phyloP scores from a whole-genome alignment of 2,329 filamentous ascomycete species.

The Hortaea werneckii region DNA sequence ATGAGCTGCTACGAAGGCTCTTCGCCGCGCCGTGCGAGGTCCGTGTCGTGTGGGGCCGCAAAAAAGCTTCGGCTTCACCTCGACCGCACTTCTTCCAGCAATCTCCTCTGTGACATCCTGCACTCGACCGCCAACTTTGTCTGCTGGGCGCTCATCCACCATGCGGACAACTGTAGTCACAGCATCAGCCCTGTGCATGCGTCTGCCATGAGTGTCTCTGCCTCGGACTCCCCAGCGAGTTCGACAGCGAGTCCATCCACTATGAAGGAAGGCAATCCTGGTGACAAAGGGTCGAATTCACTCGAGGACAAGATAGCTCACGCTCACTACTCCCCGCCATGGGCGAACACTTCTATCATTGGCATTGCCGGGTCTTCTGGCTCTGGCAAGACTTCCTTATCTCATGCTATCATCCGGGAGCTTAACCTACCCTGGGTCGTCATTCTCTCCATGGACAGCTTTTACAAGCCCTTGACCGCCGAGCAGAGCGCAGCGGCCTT shows the following conservation, averaged over 20 bases:
- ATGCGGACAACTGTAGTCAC: conserved; percentile 21
- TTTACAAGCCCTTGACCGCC: conserved; percentile 79
- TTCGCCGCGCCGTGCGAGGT: too few species aligned
- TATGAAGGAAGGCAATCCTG: too few species aligned
- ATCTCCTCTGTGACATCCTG: too few species aligned
- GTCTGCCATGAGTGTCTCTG: conserved; percentile 19
- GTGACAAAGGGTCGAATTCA: too few species aligned
- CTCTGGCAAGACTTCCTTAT: conserved; percentile 88
- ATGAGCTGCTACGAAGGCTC: too few species aligned
- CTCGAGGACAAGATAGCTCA: conserved; percentile 11
- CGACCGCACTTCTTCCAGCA: too few species aligned
- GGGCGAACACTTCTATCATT: conserved; percentile 94
- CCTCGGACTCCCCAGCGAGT: conserved; percentile 10
- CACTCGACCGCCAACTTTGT: too few species aligned
- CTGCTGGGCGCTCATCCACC: too few species aligned
- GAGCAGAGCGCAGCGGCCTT: conserved; percentile 76
- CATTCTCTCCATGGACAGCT: conserved; percentile 96
- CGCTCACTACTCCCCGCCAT: conserved; percentile 83
- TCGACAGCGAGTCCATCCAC: conserved; percentile 17
- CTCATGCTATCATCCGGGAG: conserved; percentile 79
- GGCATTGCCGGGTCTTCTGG: conserved; percentile 92
- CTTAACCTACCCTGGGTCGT: conserved; percentile 96
- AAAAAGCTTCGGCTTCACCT: too few species aligned
- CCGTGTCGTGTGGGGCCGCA: too few species aligned
- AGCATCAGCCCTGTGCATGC: conserved; percentile 18